A percentile compares a stretch with the other conserved stretches of the same genome.
These are phyloP conservation scores for Pilobolus umbonatus DNA, from an alignment of 192 early-diverging fungal genomes.

Conservation along the genomic window DNA sequence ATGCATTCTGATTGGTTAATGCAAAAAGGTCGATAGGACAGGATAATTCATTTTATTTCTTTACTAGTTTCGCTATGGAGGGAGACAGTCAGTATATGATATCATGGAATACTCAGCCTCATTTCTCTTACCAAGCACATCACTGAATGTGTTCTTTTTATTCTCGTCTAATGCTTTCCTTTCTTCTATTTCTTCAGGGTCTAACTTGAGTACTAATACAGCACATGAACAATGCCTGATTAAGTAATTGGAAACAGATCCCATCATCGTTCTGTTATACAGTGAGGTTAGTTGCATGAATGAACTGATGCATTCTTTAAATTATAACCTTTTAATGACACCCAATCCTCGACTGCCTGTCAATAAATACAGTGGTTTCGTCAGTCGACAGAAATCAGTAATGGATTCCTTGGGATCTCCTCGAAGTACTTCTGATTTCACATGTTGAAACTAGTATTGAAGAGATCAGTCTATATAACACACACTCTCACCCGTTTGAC, in stretches of 20 bases:
- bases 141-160: slow-evolving; percentile 9
- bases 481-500: no score
- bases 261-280: slow-evolving; percentile 10
- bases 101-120: no score
- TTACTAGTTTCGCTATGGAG: no score
- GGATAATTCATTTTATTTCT: no score
- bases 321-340: slow-evolving; percentile 15
- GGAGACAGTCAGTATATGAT: no score
- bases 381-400: slow-evolving; percentile 15
- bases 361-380: slow-evolving; percentile 9
- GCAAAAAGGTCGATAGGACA: no score
- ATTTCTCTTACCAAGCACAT: slow-evolving; percentile 13
- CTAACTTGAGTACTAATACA: slow-evolving; percentile 17
- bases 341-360: slow-evolving; percentile 14
- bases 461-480: not conserved
- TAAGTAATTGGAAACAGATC: slow-evolving; percentile 19
- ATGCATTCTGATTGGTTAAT: no score
- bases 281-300: not conserved
- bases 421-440: slow-evolving; percentile 8
- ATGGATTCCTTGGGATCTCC: slow-evolving; percentile 24
- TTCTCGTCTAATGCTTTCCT: slow-evolving; percentile 2
- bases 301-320: not conserved
- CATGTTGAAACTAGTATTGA: slow-evolving; percentile 16
- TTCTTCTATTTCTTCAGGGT: slow-evolving; percentile 11
- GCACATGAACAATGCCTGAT: slow-evolving; percentile 18